These are phyloP conservation scores for Fusarium sp. DNA, from an alignment of 2,329 filamentous ascomycete species.

Conservation along the genomic window DNA sequence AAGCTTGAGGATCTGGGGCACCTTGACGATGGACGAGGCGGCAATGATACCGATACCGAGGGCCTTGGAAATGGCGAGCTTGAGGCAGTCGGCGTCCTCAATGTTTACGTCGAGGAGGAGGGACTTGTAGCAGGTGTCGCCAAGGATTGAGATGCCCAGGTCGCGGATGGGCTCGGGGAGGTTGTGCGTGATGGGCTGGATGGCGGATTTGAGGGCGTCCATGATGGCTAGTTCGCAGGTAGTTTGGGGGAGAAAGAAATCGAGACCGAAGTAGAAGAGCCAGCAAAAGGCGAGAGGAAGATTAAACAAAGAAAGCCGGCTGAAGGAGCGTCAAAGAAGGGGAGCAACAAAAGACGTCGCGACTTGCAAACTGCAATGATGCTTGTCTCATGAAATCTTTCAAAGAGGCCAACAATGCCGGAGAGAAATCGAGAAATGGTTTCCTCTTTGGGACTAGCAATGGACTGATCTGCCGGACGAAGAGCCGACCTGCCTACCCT, in stretches of 20 bases:
- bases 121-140: slow-evolving; percentile 84
- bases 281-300: background rate
- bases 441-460: slow-evolving; percentile 15
- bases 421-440: slow-evolving; percentile 19
- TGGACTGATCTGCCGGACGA: slow-evolving; percentile 4
- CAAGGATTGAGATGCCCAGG: slow-evolving; percentile 82
- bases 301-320: slow-evolving; percentile 1
- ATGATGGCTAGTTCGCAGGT: slow-evolving; percentile 53
- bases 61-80: slow-evolving; percentile 90
- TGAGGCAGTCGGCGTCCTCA: slow-evolving; percentile 81
- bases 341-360: slow-evolving; percentile 24
- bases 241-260: background rate
- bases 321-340: slow-evolving; percentile 36
- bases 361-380: slow-evolving; percentile 1
- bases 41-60: slow-evolving; percentile 94
- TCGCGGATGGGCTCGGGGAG: slow-evolving; percentile 81
- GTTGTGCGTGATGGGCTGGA: slow-evolving; percentile 77
- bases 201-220: slow-evolving; percentile 70
- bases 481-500: slow-evolving; percentile 18
- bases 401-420: slow-evolving; percentile 40
- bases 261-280: background rate
- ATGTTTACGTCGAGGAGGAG: slow-evolving; percentile 88
- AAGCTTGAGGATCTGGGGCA: slow-evolving; percentile 96
- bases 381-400: slow-evolving; percentile 18
- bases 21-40: slow-evolving; percentile 91